Percentiles rank a stretch among this genome's conserved stretches.
phyloP scores from a whole-genome alignment of 192 early-diverging fungal species.

The Backusella sp. region DNA sequence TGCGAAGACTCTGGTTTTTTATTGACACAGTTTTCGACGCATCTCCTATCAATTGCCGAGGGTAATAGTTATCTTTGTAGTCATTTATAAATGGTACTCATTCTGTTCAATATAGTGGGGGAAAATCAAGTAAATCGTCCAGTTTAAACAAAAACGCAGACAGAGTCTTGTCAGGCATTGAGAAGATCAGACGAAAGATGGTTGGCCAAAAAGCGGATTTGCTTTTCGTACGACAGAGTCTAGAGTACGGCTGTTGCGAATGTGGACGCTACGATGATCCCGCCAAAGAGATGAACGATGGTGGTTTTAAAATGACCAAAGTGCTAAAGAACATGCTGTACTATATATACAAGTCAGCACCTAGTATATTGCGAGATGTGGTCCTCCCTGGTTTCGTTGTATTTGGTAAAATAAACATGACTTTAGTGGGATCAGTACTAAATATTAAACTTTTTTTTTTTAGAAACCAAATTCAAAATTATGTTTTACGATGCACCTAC shows the following conservation, averaged over 20 bases:
- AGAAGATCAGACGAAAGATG: too few relatives aligned
- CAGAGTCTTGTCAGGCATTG: too few relatives aligned
- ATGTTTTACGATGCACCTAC: neutral
- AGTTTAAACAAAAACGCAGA: neutral
- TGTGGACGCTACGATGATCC: neutral
- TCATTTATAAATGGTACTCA: slow-evolving; percentile 8
- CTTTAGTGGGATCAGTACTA: neutral
- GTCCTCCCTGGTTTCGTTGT: neutral
- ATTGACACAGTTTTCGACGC: neutral
- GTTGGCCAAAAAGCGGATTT: too few relatives aligned
- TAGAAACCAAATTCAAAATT: neutral
- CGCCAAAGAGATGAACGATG: neutral
- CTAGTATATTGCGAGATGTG: neutral
- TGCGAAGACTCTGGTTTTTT: slow-evolving; percentile 1
- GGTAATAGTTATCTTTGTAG: slow-evolving; percentile 7
- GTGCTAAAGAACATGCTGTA: neutral
- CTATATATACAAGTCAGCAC: neutral
- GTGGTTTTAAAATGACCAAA: neutral
- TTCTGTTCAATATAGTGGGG: slow-evolving; percentile 1
- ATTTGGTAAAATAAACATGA: neutral
- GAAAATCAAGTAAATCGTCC: slow-evolving; percentile 7
- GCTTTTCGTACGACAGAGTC: too few relatives aligned
- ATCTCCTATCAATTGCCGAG: slow-evolving; percentile 9
- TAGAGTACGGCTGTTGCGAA: neutral
- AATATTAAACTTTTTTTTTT: neutral